These are phyloP conservation scores for Lonicera japonica DNA, from an alignment of 129 eudicot genomes.

Conservation along the genomic window DNA sequence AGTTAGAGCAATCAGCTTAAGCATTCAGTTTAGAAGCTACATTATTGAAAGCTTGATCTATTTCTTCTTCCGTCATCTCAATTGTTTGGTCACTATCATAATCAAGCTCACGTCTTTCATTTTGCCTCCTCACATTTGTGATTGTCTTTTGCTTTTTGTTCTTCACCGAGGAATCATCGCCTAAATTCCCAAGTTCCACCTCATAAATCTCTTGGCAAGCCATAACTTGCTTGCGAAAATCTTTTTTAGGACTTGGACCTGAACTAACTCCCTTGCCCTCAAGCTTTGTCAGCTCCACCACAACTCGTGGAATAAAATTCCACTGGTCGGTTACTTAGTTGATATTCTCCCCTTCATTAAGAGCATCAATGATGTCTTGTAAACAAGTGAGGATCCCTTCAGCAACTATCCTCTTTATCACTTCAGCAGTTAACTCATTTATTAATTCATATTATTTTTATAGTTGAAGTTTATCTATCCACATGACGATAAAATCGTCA, in stretches of 20 bases:
- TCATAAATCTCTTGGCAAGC: constrained; percentile 67
- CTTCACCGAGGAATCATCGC: constrained; percentile 25
- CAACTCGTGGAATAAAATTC: constrained; percentile 82
- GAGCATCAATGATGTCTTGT: constrained; percentile 72
- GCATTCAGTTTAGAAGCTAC: no score
- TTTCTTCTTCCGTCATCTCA: no score
- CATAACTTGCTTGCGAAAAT: constrained; percentile 49
- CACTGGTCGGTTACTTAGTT: constrained; percentile 39
- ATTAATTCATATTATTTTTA: no score
- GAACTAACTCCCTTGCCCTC: constrained; percentile 20
- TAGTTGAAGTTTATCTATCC: no score
- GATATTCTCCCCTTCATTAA: constrained; percentile 56
- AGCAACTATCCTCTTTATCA: constrained; percentile 66
- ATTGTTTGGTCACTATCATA: no score
- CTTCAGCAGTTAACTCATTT: no score
- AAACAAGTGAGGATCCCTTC: constrained; percentile 82
- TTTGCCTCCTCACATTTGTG: no score
- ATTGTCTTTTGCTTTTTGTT: no score
- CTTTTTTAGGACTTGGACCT: constrained; percentile 32
- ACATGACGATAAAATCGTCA: no score
- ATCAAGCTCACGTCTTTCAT: no score
- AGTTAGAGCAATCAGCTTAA: no score
- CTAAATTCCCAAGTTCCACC: constrained; percentile 38
- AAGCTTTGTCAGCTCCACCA: constrained; percentile 64
- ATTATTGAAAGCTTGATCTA: no score